phyloP scores from a whole-genome alignment of 768 basidiomycete species.

The Suillus brevipes region DNA sequence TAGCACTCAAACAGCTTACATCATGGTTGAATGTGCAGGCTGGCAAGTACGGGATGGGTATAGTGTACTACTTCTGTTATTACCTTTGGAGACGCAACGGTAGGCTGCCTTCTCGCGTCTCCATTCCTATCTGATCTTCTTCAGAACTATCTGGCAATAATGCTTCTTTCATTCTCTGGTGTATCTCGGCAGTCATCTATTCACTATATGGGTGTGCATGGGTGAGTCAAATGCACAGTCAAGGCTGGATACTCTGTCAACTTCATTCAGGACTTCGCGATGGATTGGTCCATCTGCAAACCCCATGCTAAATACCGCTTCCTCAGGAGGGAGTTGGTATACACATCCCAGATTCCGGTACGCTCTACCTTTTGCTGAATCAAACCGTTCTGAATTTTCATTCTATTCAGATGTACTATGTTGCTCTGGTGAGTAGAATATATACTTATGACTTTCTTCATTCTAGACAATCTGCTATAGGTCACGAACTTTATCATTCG shows the following conservation, averaged over 20 bases:
- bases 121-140: not conserved
- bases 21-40: conserved; percentile 47
- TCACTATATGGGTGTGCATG: conserved; percentile 75
- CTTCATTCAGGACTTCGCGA: conserved; percentile 64
- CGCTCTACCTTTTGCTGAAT: conserved; percentile 17
- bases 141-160: conserved; percentile 39
- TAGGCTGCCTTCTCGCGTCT: conserved; percentile 16
- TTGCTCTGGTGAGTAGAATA: conserved; percentile 60
- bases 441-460: not conserved
- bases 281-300: conserved; percentile 90
- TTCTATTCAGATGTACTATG: conserved; percentile 62
- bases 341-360: conserved; percentile 61
- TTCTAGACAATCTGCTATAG: conserved; percentile 36
- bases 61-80: conserved; percentile 67
- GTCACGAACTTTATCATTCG: conserved; percentile 71
- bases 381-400: not conserved
- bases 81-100: conserved; percentile 77
- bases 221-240: conserved; percentile 49
- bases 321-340: conserved; percentile 76
- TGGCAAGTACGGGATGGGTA: conserved; percentile 77
- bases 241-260: not conserved
- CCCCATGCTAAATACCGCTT: conserved; percentile 54
- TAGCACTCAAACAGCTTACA: not conserved
- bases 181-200: conserved; percentile 60
- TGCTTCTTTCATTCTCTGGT: conserved; percentile 64